Base-by-base conservation (phyloP, 2,329 filamentous ascomycete species). In the Aspergillus nomiae region DNA sequence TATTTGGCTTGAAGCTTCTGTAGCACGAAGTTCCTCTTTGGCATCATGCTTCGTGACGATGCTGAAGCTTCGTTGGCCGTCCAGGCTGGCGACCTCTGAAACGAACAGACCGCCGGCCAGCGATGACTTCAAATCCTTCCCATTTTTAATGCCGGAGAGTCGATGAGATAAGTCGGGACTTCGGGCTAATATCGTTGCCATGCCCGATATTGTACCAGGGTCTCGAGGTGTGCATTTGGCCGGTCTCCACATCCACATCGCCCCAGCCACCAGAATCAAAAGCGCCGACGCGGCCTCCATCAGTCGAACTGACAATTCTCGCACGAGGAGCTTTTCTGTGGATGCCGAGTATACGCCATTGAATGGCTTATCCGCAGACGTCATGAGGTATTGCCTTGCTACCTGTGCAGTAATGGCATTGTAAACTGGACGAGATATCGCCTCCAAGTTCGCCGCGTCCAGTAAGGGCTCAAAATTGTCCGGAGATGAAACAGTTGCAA, bases 141-240 rank as follows among this genome's bases (percentile, higher is more conserved):
- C 24, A 26, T 56, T 61, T 28, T 45, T 58, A 45, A 60, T 24
- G 21, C 58, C 62, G 1, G 28, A 21, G 7, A 63, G 45, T 14
- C 21, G 43, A 4, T 38, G 9, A 1, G 62, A 57, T 14, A 63
- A n/a, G 2, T 28, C 24, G 1, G 58, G 48, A 14, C 62, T 63
- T 11, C 58, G 45, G 16, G 43, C 41, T 3, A 63, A 34, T 24
- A 61, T 58, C 19, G 36, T 58, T 51, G 59, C 59, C 32, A 61
- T n/a, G 11, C 58, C 62, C 21, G 59, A 55, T 9, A 63, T 63
- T 1, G 58, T 63, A 6, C 58, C 58, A 19, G 62, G 62, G 34
- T 63, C 62, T n/a, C 62, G 43, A 36, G 62, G 48, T 6, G 62
- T 63, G 36, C 30, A 58, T 9, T 38, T 45, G 14, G 56, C 54